Base-by-base conservation (phyloP, 1,284 basidiomycete species). In the Rhodotorula sp. region DNA sequence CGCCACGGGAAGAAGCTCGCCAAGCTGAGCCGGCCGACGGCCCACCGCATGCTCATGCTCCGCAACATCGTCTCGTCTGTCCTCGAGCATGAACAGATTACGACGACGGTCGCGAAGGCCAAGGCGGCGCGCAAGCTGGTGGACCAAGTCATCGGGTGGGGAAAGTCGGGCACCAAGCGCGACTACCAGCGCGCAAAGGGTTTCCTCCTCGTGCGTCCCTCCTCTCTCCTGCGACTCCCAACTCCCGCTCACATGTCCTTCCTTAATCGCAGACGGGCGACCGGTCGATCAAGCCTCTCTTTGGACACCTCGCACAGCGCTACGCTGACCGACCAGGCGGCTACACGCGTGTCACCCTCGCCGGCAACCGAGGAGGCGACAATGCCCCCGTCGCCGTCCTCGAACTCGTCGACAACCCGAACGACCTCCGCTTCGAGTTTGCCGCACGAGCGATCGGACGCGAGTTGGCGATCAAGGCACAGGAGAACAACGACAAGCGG, bases 61-160 rank as follows among this genome's bases (percentile, higher is more conserved):
- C 71, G 94, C 75, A 98, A 98, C 81, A 83, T 99, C 64, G 95
- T 99, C 76, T 91, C 93, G 26, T 94, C 94, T 22, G 85, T 99
- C 58, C 86, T 99, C 70, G 87, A 97, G 79, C 94, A 99, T 82
- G 93, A 98, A 79, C 89, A 92, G 78, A 95, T 99, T 80, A 90
- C 90, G 80, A 99, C 96, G 9, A 99, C 96, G 0, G 83, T 97
- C 37, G 90, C 96, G 30, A 99, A 99, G 81, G 96, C 96, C 2
- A 89, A 91, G 79, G 94, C 97, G 79, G 84, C 94, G 7, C 91
- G 92, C 16, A 86, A 92, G 73, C 82, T 96, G 64, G 94, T 94
- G 52, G 96, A 99, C 80, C 96, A 96, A 87, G 92, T 92, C 65
- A 94, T 96, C 75, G 90, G 91, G 1, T 82, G 92, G 75, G 92